Conservation (phyloP, 192 early-diverging fungal genomes). For the Obelidium mucronatum region DNA sequence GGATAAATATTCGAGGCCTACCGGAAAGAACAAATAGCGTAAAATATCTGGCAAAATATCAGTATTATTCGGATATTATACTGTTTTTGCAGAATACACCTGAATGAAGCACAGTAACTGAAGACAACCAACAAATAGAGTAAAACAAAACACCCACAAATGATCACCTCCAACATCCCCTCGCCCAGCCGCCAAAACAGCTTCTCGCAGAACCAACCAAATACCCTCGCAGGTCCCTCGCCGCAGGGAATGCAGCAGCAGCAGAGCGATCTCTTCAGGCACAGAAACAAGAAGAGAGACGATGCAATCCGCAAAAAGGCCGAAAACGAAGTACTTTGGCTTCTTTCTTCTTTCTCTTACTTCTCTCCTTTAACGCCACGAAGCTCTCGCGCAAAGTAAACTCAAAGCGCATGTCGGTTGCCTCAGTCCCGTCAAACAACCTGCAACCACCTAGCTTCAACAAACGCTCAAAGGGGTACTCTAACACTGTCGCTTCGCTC, state of each 20-base stretch:
- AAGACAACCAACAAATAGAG: too few species aligned
- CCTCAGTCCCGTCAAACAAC: neutral
- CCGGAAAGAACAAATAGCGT: too few species aligned
- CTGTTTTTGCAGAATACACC: too few species aligned
- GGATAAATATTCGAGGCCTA: too few species aligned
- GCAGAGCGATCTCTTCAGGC: slow-evolving; percentile 34
- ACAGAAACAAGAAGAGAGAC: slow-evolving; percentile 53
- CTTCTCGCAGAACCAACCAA: neutral
- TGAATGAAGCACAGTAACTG: too few species aligned
- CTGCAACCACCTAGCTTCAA: neutral
- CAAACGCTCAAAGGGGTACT: slow-evolving; percentile 7
- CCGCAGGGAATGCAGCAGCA: neutral
- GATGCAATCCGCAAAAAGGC: slow-evolving; percentile 60
- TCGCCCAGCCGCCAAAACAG: neutral
- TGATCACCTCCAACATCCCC: neutral
- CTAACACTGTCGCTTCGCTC: slow-evolving; percentile 92
- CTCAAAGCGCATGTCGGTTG: slow-evolving; percentile 30
- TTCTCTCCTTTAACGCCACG: neutral
- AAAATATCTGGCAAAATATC: too few species aligned
- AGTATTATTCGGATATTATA: too few species aligned
- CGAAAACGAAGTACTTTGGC: slow-evolving; percentile 57
- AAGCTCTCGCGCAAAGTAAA: slow-evolving; percentile 18
- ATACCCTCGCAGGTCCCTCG: slow-evolving; percentile 8
- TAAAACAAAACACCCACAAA: too few species aligned
- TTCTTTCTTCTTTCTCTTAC: neutral